Base-by-base conservation (phyloP, 768 basidiomycete species). In the Trichaptum fuscoviolaceum region DNA sequence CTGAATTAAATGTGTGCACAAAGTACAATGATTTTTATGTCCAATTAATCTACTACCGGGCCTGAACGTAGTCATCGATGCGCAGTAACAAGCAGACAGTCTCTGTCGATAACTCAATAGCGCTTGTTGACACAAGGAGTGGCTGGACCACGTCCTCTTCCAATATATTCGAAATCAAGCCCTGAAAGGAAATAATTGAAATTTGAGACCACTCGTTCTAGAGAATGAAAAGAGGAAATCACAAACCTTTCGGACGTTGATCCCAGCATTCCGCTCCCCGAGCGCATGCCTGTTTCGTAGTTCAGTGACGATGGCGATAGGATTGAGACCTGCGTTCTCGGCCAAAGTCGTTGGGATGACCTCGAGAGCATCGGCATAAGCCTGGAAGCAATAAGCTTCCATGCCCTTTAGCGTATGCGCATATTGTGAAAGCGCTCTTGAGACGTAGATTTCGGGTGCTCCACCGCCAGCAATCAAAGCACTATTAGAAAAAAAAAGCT, bases 311-410 rank as follows among this genome's bases (percentile, higher is more conserved):
- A 99, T 99, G 7, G 94, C 90, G 70, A 99, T 98, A 7, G 97
- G 95, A 78, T 99, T 97, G 66, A 99, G 83, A 58, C 97, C 97
- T 25, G 97, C 97, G 75, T 99, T 99, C 80, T 99, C 97, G 26
- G 97, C 97, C 24, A 99, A 83, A 0, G 97, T 99, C 1, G 91
- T 96, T 4, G 97, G 97, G 68, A 99, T 99, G 69, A 99, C 92
- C 77, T 99, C 97, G 62, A 99, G 84, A 1, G 97, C 95, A 73
- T 99, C 96, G 30, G 97, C 96, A 73, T 95, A 99, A 3, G 95
- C 96, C 72, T 97, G 93, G 88, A 98, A 97, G 78, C 97, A 99
- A 77, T 98, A 99, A 9, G 96, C 93, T 77, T 99, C 96, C 91
- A 98, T 98, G 62, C 97, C 96, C 77, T 91, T 96, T 68, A 99